Evolutionary conservation across 2,329 filamentous ascomycete species (phyloP), one percentile per base, ranked within the genome.

Genomic region (Hypoxylon sp.): DNA sequence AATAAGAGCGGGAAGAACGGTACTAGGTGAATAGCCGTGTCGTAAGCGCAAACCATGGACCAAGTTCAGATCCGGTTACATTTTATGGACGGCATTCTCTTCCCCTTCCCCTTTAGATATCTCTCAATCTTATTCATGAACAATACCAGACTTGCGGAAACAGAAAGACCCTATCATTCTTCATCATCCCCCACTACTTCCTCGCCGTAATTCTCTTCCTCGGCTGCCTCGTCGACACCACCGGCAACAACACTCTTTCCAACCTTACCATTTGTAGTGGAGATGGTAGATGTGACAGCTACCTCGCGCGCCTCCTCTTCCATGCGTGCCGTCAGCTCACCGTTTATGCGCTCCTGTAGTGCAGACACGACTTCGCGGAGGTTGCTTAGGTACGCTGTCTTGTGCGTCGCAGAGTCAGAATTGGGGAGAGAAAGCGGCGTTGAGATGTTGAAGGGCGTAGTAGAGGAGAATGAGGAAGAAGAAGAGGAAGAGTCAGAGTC

Each of bases 121-220:
- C 34, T n/a, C 10, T 51, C 30, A 2, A 34, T 21, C 17, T 51
- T 14, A 3, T 14, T 36, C 9, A 36, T 51, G 14, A 34, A 19
- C 10, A 28, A 25, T 28, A 13, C 7, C 2, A n/a, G 7, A 17
- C n/a, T 38, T 14, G 36, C 2, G 13, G 10, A 14, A 21, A 36
- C 2, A 19, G 25, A 45, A 23, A 5, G 28, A 32, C 25, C 13
- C 13, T 2, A 36, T 49, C n/a, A 23, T 17, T 25, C 41, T 58
- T 87, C 87, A 60, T 92, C 90, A 45, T 92, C 90, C 53, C 90
- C 89, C 11, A 87, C 82, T 23, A 90, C 87, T 78, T 97, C 93
- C 79, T 97, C 94, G 51, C 93, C 94, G 77, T 97, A 97, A 76
- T 94, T 91, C 74, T 92, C 88, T 76, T 93, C 92, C 75, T 90